Evolutionary conservation across 1,284 basidiomycete species (phyloP).

Genomic region (Ustilago cynodontis): DNA sequence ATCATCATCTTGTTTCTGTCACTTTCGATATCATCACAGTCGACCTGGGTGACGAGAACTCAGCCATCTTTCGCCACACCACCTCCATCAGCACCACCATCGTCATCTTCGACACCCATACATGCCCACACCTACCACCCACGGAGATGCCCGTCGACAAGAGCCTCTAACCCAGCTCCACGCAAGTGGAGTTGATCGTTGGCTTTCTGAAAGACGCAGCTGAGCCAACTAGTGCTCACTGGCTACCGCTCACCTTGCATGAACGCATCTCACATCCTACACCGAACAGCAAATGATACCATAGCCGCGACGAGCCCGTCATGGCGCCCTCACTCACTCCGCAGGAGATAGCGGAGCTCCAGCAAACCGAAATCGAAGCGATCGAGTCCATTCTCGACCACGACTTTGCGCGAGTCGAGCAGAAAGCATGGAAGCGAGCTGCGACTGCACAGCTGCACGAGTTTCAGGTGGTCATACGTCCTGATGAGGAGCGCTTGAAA

Average conservation of each 20-base stretch:
- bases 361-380: constrained; percentile 63
- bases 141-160: constrained; percentile 28
- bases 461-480: constrained; percentile 59
- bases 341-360: constrained; percentile 59
- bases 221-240: constrained; percentile 9
- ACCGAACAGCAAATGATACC: constrained; percentile 17
- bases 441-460: constrained; percentile 46
- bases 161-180: constrained; percentile 42
- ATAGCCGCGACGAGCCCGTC: constrained; percentile 1
- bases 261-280: constrained; percentile 18
- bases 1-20: constrained; percentile 6
- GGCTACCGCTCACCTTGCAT: not conserved
- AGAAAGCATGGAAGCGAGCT: constrained; percentile 57
- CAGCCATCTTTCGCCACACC: not conserved
- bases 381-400: constrained; percentile 61
- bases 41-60: constrained; percentile 3
- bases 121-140: not conserved
- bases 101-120: not conserved
- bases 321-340: constrained; percentile 41
- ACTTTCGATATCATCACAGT: constrained; percentile 9
- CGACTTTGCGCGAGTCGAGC: constrained; percentile 54
- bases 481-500: constrained; percentile 60
- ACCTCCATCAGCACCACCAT: constrained; percentile 5
- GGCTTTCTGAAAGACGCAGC: constrained; percentile 18
- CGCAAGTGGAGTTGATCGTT: constrained; percentile 44